These are phyloP conservation scores for Huntiella moniliformis DNA, from an alignment of 2,329 filamentous ascomycete species.

Conservation along the genomic window DNA sequence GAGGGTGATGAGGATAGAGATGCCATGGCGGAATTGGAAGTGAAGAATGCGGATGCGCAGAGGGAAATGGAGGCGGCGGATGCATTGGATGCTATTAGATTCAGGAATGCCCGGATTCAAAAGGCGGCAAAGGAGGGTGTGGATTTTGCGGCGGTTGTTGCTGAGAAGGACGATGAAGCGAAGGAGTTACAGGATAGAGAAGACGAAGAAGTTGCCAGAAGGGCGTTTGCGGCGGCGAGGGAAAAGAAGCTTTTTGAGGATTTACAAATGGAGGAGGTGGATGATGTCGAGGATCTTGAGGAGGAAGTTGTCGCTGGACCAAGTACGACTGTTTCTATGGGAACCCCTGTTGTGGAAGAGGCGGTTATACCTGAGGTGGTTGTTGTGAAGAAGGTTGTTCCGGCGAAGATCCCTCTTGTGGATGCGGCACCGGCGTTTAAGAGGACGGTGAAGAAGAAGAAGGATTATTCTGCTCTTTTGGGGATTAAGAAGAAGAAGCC, in stretches of 20 bases:
- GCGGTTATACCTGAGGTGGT: background rate
- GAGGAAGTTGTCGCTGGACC: background rate
- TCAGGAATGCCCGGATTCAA: constrained; percentile 74
- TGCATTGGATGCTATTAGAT: constrained; percentile 84
- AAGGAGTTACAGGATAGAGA: constrained; percentile 52
- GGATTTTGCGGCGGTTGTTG: constrained; percentile 34
- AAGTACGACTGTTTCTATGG: constrained; percentile 4
- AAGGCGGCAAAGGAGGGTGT: constrained; percentile 50
- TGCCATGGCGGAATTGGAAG: constrained; percentile 87
- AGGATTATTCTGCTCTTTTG: constrained; percentile 52
- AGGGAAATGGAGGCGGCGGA: constrained; percentile 94
- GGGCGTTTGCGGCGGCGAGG: constrained; percentile 52
- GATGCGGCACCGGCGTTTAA: constrained; percentile 33
- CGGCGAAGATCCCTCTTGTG: constrained; percentile 12
- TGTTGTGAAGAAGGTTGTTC: constrained; percentile 14
- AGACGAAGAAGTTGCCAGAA: constrained; percentile 62
- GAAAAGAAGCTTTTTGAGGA: constrained; percentile 35
- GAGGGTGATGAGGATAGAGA: constrained; percentile 55
- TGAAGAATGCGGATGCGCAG: constrained; percentile 82
- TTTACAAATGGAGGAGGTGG: constrained; percentile 22
- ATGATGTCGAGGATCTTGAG: constrained; percentile 7
- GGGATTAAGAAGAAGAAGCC: constrained; percentile 75
- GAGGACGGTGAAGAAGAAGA: constrained; percentile 69
- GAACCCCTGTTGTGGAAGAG: constrained; percentile 5
- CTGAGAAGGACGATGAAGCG: constrained; percentile 38